These are phyloP conservation scores for Starmerella vitae DNA, from an alignment of 805 yeast genomes.

Conservation along the genomic window DNA sequence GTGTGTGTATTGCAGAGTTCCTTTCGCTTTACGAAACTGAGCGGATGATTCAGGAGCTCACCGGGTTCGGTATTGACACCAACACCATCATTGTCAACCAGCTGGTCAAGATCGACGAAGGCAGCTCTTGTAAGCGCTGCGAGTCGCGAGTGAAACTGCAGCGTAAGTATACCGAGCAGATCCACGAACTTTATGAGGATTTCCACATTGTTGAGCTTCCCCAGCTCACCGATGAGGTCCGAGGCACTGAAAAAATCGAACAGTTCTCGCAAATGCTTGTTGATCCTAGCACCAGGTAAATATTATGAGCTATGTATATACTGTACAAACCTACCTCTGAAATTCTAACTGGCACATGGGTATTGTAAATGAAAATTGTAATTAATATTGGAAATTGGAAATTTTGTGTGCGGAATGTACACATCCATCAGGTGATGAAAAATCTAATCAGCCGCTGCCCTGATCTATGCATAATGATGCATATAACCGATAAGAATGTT, in stretches of 20 bases:
- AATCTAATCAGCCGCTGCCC: too few species aligned
- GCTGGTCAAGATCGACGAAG: slow-evolving; percentile 64
- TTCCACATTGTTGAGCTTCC: slow-evolving; percentile 95
- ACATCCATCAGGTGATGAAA: too few species aligned
- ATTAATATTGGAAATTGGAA: too few species aligned
- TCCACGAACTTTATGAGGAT: slow-evolving; percentile 91
- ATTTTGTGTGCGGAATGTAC: too few species aligned
- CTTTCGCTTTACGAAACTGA: slow-evolving; percentile 93
- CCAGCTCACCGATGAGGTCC: slow-evolving; percentile 81
- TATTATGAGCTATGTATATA: too few species aligned
- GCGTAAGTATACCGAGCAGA: slow-evolving; percentile 84
- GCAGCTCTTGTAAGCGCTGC: slow-evolving; percentile 73
- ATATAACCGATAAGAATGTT: too few species aligned
- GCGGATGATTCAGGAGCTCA: slow-evolving; percentile 91
- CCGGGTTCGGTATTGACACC: slow-evolving; percentile 90
- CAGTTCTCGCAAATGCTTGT: slow-evolving; percentile 71
- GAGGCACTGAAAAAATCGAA: slow-evolving; percentile 78
- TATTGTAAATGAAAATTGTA: too few species aligned
- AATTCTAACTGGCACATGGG: too few species aligned
- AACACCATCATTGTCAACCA: slow-evolving; percentile 94
- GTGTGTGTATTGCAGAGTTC: slow-evolving; percentile 96
- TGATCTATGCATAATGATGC: too few species aligned
- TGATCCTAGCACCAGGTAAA: slow-evolving; percentile 50
- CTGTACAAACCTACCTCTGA: too few species aligned
- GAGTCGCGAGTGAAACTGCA: slow-evolving; percentile 92